phyloP scores from a whole-genome alignment of 2,329 filamentous ascomycete species.

The Aspergillus sp. region DNA sequence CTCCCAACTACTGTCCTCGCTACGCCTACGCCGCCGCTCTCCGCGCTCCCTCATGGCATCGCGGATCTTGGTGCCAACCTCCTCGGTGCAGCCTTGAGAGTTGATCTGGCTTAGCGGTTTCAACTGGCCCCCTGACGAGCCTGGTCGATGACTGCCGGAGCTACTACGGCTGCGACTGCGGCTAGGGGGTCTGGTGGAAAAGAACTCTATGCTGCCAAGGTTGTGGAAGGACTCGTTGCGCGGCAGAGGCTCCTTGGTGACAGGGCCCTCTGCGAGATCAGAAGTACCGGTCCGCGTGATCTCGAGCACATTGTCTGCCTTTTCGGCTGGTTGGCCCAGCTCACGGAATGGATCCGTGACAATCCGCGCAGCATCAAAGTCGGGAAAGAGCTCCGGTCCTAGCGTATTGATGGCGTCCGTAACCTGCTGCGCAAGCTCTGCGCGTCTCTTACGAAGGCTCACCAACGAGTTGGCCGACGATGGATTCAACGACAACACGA shows the following conservation, averaged over 20 bases:
- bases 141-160: slow-evolving; percentile 55
- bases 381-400: slow-evolving; percentile 92
- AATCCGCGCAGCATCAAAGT: slow-evolving; percentile 73
- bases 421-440: slow-evolving; percentile 67
- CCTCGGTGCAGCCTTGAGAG: slow-evolving; percentile 62
- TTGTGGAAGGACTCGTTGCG: slow-evolving; percentile 92
- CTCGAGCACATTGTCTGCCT: slow-evolving; percentile 9
- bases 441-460: slow-evolving; percentile 63
- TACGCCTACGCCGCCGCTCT: slow-evolving; percentile 47
- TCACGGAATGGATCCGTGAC: slow-evolving; percentile 45
- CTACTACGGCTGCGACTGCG: slow-evolving; percentile 65
- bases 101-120: slow-evolving; percentile 60
- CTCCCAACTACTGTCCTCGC: slow-evolving; percentile 34
- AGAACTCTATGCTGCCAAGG: slow-evolving; percentile 77
- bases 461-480: slow-evolving; percentile 75
- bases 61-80: slow-evolving; percentile 74
- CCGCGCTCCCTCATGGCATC: slow-evolving; percentile 76
- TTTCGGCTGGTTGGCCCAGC: slow-evolving; percentile 9
- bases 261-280: slow-evolving; percentile 15
- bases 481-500: slow-evolving; percentile 76
- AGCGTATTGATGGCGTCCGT: slow-evolving; percentile 90
- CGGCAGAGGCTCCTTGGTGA: slow-evolving; percentile 48
- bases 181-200: slow-evolving; percentile 78
- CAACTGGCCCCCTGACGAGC: slow-evolving; percentile 54
- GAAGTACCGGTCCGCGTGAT: slow-evolving; percentile 16